Evolutionary conservation across 805 yeast species (phyloP).

Genomic region (Lipomyces starkeyi): DNA sequence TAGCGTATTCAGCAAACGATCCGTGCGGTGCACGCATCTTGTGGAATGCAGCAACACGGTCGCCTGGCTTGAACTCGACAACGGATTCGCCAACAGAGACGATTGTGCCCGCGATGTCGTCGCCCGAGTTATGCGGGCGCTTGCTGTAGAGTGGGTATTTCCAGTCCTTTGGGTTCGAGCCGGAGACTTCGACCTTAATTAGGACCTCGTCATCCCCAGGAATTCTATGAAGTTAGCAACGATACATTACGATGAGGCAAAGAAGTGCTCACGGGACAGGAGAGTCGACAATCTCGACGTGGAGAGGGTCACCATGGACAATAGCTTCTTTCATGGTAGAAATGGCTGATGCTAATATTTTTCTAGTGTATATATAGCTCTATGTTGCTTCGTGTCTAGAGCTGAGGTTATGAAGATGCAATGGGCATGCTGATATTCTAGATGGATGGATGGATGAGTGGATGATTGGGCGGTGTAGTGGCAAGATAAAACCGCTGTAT

Average conservation of each 20-base stretch:
- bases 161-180: slow-evolving; percentile 29
- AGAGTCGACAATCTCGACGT: slow-evolving; percentile 6
- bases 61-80: slow-evolving; percentile 23
- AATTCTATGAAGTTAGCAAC: neutral
- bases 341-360: no score
- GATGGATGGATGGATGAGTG: no score
- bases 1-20: slow-evolving; percentile 26
- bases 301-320: slow-evolving; percentile 8
- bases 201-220: slow-evolving; percentile 17
- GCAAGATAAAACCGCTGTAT: no score
- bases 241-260: neutral
- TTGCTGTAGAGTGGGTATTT: slow-evolving; percentile 16
- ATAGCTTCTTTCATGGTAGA: slow-evolving; percentile 18
- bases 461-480: no score
- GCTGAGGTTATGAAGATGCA: no score
- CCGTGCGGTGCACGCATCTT: slow-evolving; percentile 16
- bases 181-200: slow-evolving; percentile 26
- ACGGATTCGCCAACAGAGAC: slow-evolving; percentile 18
- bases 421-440: no score
- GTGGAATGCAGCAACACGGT: slow-evolving; percentile 27
- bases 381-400: no score
- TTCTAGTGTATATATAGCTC: no score
- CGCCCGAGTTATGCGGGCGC: slow-evolving; percentile 21
- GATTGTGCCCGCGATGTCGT: slow-evolving; percentile 24
- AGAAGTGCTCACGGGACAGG: slow-evolving; percentile 11